These are phyloP conservation scores for Hypsizygus ulmarius DNA, from an alignment of 1,284 basidiomycete species.

Conservation along the genomic window DNA sequence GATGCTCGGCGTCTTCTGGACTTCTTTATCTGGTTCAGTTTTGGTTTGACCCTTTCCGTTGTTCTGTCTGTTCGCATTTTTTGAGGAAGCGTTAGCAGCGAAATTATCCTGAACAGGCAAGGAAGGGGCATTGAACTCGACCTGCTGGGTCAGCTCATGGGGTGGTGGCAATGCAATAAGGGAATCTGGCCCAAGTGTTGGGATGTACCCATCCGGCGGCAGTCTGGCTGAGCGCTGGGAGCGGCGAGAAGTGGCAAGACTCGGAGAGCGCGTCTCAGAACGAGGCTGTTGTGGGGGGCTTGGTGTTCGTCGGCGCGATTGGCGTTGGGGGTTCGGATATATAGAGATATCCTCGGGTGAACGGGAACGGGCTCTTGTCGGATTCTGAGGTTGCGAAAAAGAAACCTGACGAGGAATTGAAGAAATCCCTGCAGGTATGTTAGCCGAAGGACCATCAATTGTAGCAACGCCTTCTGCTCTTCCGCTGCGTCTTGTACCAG, in stretches of 20 bases:
- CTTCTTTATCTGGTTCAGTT: not conserved
- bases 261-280: conserved; percentile 9
- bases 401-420: not conserved
- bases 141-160: conserved; percentile 32
- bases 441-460: no score
- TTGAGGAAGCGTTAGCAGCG: not conserved
- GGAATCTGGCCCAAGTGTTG: conserved; percentile 29
- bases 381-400: not conserved
- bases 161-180: conserved; percentile 37
- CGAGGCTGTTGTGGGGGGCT: not conserved
- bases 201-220: conserved; percentile 39
- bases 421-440: no score
- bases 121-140: conserved; percentile 15
- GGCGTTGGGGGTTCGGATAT: conserved; percentile 5
- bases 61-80: not conserved
- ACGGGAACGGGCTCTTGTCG: conserved; percentile 8
- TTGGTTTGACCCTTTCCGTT: conserved; percentile 1
- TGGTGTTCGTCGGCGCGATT: not conserved
- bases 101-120: not conserved
- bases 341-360: conserved; percentile 23
- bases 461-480: no score
- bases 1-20: not conserved
- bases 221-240: conserved; percentile 23
- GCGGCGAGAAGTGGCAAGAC: conserved; percentile 10
- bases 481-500: no score